phyloP scores from a whole-genome alignment of 805 yeast species.

The Cyberlindnera americana region DNA sequence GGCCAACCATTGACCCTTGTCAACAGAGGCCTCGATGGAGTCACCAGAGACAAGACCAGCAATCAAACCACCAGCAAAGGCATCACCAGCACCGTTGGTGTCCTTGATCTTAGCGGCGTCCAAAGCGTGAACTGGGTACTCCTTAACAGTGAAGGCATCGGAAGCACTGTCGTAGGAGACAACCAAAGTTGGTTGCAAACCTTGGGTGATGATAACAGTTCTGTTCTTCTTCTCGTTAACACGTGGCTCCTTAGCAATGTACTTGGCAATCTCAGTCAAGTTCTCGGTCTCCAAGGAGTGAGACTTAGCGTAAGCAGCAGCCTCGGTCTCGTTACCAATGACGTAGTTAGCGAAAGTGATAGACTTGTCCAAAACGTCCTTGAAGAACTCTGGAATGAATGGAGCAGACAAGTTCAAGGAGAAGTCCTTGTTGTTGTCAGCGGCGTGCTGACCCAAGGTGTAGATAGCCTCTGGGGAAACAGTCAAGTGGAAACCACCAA shows the following conservation, averaged over 20 bases:
- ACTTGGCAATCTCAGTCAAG: slow-evolving; percentile 74
- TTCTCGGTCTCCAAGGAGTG: slow-evolving; percentile 61
- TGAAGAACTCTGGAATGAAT: slow-evolving; percentile 92
- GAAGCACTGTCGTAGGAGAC: slow-evolving; percentile 53
- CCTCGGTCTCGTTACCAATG: slow-evolving; percentile 96
- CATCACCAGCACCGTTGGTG: slow-evolving; percentile 99
- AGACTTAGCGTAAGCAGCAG: slow-evolving; percentile 87
- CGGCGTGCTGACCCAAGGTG: slow-evolving; percentile 89
- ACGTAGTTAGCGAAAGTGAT: slow-evolving; percentile 87
- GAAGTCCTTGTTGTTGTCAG: slow-evolving; percentile 72
- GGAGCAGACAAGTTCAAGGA: slow-evolving; percentile 93
- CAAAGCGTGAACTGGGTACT: slow-evolving; percentile 70
- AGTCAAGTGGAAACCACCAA: slow-evolving; percentile 99
- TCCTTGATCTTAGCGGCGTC: slow-evolving; percentile 68
- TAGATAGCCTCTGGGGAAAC: slow-evolving; percentile 94
- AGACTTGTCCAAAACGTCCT: slow-evolving; percentile 76
- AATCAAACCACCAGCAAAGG: slow-evolving; percentile 94
- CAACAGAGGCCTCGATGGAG: slow-evolving; percentile 56
- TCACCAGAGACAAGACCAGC: slow-evolving; percentile 83
- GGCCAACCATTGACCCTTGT: slow-evolving; percentile 97
- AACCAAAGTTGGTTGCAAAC: slow-evolving; percentile 83
- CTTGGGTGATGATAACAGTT: slow-evolving; percentile 93
- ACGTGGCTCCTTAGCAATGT: slow-evolving; percentile 76
- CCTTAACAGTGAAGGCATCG: slow-evolving; percentile 44
- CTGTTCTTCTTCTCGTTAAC: slow-evolving; percentile 65